A percentile compares a stretch with the other conserved stretches of the same genome.
Evolutionary conservation across 371 early-diverging fungal species (phyloP).

Genomic region (Syncephalastrum sp.): DNA sequence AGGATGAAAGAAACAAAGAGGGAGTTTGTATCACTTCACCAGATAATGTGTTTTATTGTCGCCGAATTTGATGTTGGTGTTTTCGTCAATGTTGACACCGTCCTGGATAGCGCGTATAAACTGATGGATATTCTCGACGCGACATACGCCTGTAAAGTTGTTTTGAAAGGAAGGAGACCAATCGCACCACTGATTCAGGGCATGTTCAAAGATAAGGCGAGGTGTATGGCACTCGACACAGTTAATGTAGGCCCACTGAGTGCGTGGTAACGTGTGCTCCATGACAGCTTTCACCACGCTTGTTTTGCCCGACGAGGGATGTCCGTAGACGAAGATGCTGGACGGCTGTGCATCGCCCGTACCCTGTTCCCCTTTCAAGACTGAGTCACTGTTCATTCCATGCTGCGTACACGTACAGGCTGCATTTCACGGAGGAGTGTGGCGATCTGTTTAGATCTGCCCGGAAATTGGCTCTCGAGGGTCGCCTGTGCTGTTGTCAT

Average conservation of each 20-base stretch:
- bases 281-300: conserved; percentile 51
- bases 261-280: conserved; percentile 20
- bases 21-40: conserved; percentile 14
- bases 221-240: conserved; percentile 76
- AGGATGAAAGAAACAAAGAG: not conserved
- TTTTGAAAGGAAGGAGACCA: conserved; percentile 41
- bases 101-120: conserved; percentile 57
- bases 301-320: conserved; percentile 78
- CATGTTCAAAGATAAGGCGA: conserved; percentile 73
- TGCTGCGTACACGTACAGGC: conserved; percentile 27
- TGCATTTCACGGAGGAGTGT: conserved; percentile 57
- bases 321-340: conserved; percentile 64
- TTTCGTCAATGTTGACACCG: conserved; percentile 14
- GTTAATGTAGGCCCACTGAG: conserved; percentile 59
- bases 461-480: conserved; percentile 51
- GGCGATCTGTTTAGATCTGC: conserved; percentile 60
- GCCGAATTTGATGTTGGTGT: conserved; percentile 11
- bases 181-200: conserved; percentile 60
- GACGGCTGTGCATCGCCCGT: conserved; percentile 40
- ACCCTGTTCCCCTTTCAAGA: conserved; percentile 16
- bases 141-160: conserved; percentile 42
- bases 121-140: conserved; percentile 66
- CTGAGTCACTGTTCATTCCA: not conserved
- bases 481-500: conserved; percentile 8
- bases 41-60: conserved; percentile 40